phyloP scores from a whole-genome alignment of 2,329 filamentous ascomycete genomes.

The Hypoxylon sp. region DNA sequence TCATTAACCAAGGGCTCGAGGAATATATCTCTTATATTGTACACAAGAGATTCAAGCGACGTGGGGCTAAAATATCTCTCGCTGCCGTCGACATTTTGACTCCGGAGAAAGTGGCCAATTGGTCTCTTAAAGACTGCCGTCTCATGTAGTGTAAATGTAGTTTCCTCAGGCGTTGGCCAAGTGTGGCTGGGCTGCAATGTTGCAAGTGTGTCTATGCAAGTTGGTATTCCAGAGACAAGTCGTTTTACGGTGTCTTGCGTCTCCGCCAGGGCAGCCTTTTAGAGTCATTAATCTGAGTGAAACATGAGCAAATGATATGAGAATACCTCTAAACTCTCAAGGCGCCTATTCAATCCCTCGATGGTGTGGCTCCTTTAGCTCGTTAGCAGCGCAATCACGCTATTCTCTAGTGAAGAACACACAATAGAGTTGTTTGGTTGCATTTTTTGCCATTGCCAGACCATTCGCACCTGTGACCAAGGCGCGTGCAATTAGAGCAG shows the following conservation, averaged over 20 bases:
- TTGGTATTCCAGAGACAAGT: slow-evolving; percentile 12
- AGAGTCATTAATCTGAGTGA: not conserved
- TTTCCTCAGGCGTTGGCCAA: slow-evolving; percentile 27
- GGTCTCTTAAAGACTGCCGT: slow-evolving; percentile 22
- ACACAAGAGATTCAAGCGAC: slow-evolving; percentile 22
- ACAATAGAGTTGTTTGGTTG: slow-evolving; percentile 28
- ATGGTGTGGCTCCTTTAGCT: slow-evolving; percentile 27
- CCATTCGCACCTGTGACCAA: slow-evolving; percentile 33
- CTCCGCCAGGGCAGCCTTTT: slow-evolving; percentile 23
- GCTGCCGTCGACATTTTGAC: slow-evolving; percentile 10
- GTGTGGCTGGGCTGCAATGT: slow-evolving; percentile 4
- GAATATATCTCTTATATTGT: slow-evolving; percentile 16
- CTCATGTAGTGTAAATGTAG: slow-evolving; percentile 3
- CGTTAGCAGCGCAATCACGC: slow-evolving; percentile 4
- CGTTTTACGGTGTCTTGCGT: slow-evolving; percentile 26
- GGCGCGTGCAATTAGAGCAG: slow-evolving; percentile 29
- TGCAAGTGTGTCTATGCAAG: not conserved
- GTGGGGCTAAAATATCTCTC: slow-evolving; percentile 28
- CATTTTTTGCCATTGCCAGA: slow-evolving; percentile 31
- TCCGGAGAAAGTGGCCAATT: slow-evolving; percentile 21
- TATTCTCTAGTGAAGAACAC: not conserved
- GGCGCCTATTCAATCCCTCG: slow-evolving; percentile 23
- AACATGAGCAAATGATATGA: not conserved
- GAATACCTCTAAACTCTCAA: slow-evolving; percentile 24
- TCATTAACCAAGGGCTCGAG: slow-evolving; percentile 15